Conservation (phyloP, 306 rosid genomes). For the Vicia faba region DNA sequence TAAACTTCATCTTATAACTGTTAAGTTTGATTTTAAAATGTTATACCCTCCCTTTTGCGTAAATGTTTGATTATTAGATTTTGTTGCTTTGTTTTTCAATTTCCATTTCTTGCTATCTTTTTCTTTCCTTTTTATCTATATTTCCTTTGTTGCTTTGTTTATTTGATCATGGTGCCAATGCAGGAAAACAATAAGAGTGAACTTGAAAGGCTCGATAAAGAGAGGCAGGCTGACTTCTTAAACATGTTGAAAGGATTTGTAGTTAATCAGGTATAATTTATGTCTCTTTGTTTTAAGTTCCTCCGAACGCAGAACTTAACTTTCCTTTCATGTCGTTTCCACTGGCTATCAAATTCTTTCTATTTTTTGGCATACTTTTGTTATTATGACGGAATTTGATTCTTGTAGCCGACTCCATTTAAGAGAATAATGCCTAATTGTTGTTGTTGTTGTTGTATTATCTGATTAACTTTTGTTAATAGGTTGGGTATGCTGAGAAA, state of each 20-base stretch:
- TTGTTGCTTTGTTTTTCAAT: neutral
- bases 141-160: constrained; percentile 8
- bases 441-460: too few species aligned
- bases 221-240: constrained; percentile 75
- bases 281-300: constrained; percentile 12
- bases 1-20: neutral
- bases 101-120: neutral
- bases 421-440: too few species aligned
- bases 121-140: neutral
- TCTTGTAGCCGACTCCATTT: too few species aligned
- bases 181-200: constrained; percentile 93
- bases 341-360: neutral
- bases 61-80: constrained; percentile 11
- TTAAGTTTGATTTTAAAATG: constrained; percentile 11
- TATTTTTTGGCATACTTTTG: neutral
- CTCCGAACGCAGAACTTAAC: neutral
- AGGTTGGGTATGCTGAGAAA: constrained; percentile 98
- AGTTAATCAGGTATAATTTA: constrained; percentile 73
- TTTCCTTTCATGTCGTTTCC: constrained; percentile 27
- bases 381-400: too few species aligned
- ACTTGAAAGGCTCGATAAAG: constrained; percentile 84
- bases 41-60: neutral
- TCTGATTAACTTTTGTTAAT: constrained; percentile 23
- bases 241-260: constrained; percentile 93
- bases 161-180: constrained; percentile 37